Evolutionary conservation across 1,284 basidiomycete genomes (phyloP).

Genomic region (Puccinia horiana): DNA sequence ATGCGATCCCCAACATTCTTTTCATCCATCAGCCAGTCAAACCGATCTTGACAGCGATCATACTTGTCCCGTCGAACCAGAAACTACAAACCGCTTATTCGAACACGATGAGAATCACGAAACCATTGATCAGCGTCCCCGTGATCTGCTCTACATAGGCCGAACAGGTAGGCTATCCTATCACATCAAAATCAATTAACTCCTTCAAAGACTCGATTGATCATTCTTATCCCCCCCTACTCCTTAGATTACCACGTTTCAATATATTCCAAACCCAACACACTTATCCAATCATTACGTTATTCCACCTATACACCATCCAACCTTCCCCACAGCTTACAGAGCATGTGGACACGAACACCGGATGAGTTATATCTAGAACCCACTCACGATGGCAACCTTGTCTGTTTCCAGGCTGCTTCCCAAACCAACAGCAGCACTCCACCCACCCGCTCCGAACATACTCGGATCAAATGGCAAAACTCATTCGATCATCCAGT

Average conservation of each 20-base stretch:
- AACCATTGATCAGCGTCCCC: constrained; percentile 53
- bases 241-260: constrained; percentile 58
- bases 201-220: neutral
- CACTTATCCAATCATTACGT: constrained; percentile 70
- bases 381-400: constrained; percentile 71
- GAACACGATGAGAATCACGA: constrained; percentile 48
- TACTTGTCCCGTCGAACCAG: constrained; percentile 1
- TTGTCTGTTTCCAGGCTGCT: constrained; percentile 69
- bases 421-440: constrained; percentile 55
- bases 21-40: constrained; percentile 70
- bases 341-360: constrained; percentile 69
- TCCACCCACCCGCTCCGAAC: constrained; percentile 12
- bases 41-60: constrained; percentile 57
- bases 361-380: constrained; percentile 76
- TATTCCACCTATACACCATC: constrained; percentile 69
- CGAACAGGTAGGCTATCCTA: constrained; percentile 69
- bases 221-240: neutral
- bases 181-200: neutral
- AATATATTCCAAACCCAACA: constrained; percentile 56
- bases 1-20: constrained; percentile 59
- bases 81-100: constrained; percentile 15
- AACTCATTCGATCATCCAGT: constrained; percentile 67
- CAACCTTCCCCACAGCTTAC: constrained; percentile 58
- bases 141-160: constrained; percentile 70
- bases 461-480: constrained; percentile 62